Percentiles rank a stretch among this genome's conserved stretches.
Evolutionary conservation across 108 stramenopile genomes (phyloP).

Genomic region (Stephanodiscus minutulus): DNA sequence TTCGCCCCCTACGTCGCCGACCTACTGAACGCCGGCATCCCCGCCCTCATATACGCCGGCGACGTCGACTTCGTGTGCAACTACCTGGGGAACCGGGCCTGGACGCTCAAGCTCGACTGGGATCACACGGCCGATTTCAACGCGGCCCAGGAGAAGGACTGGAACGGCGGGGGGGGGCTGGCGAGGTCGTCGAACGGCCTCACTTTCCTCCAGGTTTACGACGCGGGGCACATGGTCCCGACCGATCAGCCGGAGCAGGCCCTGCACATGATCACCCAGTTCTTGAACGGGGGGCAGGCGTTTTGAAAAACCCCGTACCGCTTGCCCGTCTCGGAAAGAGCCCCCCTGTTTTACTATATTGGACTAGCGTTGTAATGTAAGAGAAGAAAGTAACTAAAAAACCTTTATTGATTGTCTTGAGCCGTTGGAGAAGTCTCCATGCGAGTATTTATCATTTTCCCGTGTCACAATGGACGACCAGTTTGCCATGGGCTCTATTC

Average conservation of each 20-base stretch:
- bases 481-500: too few species aligned
- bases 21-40: constrained; percentile 81
- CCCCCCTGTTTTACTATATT: not conserved
- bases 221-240: constrained; percentile 95
- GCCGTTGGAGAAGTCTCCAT: too few species aligned
- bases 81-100: constrained; percentile 94
- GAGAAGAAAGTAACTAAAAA: too few species aligned
- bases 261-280: constrained; percentile 84
- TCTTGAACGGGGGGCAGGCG: constrained; percentile 54
- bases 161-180: constrained; percentile 70
- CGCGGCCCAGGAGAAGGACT: constrained; percentile 75
- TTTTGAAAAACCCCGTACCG: constrained; percentile 13
- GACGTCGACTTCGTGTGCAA: constrained; percentile 99
- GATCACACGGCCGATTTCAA: constrained; percentile 80
- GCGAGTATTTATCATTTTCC: too few species aligned
- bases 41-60: constrained; percentile 94
- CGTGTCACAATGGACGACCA: too few species aligned
- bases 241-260: constrained; percentile 86
- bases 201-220: constrained; percentile 77
- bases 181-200: constrained; percentile 76
- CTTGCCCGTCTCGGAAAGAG: not conserved
- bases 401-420: too few species aligned
- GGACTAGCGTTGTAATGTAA: too few species aligned
- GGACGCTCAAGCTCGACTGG: constrained; percentile 93
- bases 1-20: constrained; percentile 81